Conservation (phyloP, 2,329 filamentous ascomycete species). For the Magnaporthiopsis poae region DNA sequence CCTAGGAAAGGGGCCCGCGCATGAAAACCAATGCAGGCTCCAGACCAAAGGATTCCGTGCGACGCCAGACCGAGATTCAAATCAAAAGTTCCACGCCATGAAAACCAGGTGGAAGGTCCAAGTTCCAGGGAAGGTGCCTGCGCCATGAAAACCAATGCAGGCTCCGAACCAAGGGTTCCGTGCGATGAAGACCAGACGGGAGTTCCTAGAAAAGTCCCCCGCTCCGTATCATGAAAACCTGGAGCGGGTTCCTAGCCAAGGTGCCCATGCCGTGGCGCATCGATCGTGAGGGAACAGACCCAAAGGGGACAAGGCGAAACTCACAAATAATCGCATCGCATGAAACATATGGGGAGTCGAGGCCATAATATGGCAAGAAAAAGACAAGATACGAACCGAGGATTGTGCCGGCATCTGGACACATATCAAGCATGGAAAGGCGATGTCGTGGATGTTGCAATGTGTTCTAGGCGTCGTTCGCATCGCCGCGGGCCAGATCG, state of each 20-base stretch:
- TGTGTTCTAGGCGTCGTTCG: not conserved
- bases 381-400: not conserved
- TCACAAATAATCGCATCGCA: not conserved
- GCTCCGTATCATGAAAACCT: not conserved
- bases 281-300: not conserved
- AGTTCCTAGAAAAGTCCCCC: not conserved
- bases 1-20: not conserved
- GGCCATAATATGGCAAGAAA: not conserved
- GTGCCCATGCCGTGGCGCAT: too few relatives aligned
- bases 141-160: not conserved
- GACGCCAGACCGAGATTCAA: not conserved
- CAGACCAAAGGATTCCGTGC: not conserved
- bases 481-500: not conserved
- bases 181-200: not conserved
- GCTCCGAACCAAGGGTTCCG: not conserved
- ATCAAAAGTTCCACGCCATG: too few relatives aligned
- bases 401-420: not conserved
- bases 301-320: not conserved
- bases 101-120: not conserved
- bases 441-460: not conserved
- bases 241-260: not conserved
- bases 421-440: not conserved
- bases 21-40: not conserved
- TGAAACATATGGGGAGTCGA: not conserved
- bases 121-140: not conserved